Evolutionary conservation across 1,139 yeast genomes (phyloP), one percentile per base, ranked within the genome.

Genomic region (Ogataea hybrid): DNA sequence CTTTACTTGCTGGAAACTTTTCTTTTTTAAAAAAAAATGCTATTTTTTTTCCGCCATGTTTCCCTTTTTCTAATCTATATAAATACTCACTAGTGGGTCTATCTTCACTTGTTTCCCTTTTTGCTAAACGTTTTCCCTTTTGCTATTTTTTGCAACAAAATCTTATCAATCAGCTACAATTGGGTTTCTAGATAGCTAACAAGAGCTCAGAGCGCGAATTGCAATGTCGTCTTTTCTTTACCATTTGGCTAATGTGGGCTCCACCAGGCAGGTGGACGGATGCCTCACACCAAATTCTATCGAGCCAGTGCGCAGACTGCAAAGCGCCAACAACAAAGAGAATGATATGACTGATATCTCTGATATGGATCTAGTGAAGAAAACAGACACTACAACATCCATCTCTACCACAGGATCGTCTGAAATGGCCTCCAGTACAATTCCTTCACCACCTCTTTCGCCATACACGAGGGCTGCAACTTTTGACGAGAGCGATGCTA

Each of bases 381-480:
- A 42, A 30, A 28, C 41, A 17, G 46, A 38, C 12, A 36, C 43
- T 9, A 27, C 27, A 7, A 17, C 27, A 9, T 39, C 45, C 4
- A 25, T 12, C 6, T 11, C 12, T 12, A 10, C 27, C 14, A 25
- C 27, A 15, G 36, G 39, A 12, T 37, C 46, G 6, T 30, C 42
- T 3, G 48, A 43, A 21, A 9, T 40, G 28, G 49, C 34, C 4
- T 35, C 48, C 8, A 44, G 49, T 25, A 53, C 67, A 27, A 75
- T 79, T 44, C 77, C 82, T 42, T 80, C 86, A 2, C 87, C 87
- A 10, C 87, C 87, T 31, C 64, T 79, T 48, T 79, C 85, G 2
- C 87, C 87, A 37, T 76, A 73, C 56, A 79, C 72, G 39, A 53
- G 63, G 36, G 42, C 50, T 35, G 39, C 41, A 7, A 41, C 43